These are phyloP conservation scores for Coemansia sp. DNA, from an alignment of 192 early-diverging fungal genomes.

Conservation along the genomic window DNA sequence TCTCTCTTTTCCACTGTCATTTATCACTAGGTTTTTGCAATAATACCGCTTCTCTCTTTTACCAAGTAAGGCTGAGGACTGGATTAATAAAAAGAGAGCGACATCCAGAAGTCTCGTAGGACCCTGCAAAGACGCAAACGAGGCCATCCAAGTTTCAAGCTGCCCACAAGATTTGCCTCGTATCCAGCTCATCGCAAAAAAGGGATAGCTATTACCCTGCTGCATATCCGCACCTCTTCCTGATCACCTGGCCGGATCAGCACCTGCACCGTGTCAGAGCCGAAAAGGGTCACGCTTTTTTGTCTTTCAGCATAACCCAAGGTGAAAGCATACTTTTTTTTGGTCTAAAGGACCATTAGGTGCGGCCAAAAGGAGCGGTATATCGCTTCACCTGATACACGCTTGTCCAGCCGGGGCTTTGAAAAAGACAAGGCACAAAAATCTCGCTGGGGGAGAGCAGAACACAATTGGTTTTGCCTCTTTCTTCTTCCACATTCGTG, in stretches of 20 bases:
- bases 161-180: neutral
- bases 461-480: slow-evolving; percentile 1
- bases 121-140: neutral
- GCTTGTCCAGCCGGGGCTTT: too few relatives aligned
- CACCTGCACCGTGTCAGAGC: slow-evolving; percentile 5
- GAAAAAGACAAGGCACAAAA: neutral
- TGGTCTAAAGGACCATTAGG: neutral
- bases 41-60: too few relatives aligned
- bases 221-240: neutral
- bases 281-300: neutral
- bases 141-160: neutral
- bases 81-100: neutral
- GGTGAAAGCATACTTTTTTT: too few relatives aligned
- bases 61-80: neutral
- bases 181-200: neutral
- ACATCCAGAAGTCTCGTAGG: neutral
- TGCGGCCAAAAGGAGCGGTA: neutral
- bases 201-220: neutral
- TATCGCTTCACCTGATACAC: neutral
- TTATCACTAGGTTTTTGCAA: neutral
- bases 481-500: slow-evolving; percentile 20
- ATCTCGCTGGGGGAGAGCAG: neutral
- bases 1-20: neutral
- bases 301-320: neutral
- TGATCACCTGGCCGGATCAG: slow-evolving; percentile 4